Evolutionary conservation across 2,329 filamentous ascomycete genomes (phyloP), one percentile per base, ranked within the genome.

Genomic region (Ceratocystis cubensis): DNA sequence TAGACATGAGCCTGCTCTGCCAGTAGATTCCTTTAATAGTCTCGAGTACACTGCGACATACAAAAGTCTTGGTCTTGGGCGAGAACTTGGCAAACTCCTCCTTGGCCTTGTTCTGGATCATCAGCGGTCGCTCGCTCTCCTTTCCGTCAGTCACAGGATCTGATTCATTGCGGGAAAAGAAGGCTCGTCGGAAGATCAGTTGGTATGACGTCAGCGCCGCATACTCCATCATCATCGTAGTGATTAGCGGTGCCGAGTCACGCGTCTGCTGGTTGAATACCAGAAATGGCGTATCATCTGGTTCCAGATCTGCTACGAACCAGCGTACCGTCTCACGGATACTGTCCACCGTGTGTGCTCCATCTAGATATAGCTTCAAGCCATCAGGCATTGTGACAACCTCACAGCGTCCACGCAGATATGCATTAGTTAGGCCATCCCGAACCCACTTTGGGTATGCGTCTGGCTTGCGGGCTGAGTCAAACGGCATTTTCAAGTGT

Each of bases 221-320:
- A 10, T 89, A 77, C 1, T 83, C 84, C 8, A 78, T 73, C 66
- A 91, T 79, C 1, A 96, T 78, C 0, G 80, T 81, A 41, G 76
- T 76, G 1, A 93, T 82, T 1, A 95, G 80, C 17, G 82, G 78
- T 3, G 78, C 76, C 4, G 89, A 88, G 72, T 96, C 86, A 41
- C 91, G 84, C 8, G 90, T 91, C 73, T 96, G 91, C 75, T 96
- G 93, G 75, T 96, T 96, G 80, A 97, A 97, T 61, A 97, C 81
- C 59, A 97, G 77, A 0, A 89, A 78, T 57, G 78, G 75, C 30
- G 70, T 64, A 6, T 73, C 73, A 0, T 69, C 67, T 0, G 69
- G 50, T 6, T 72, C 70, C n/a, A 81, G 72, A 61, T 80, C 76
- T 6, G 76, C 76, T 1, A 82, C 83, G 71, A 93, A 93, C 92